These are phyloP conservation scores for Rubia tinctorum DNA, from an alignment of 305 asterid genomes.

Conservation along the genomic window DNA sequence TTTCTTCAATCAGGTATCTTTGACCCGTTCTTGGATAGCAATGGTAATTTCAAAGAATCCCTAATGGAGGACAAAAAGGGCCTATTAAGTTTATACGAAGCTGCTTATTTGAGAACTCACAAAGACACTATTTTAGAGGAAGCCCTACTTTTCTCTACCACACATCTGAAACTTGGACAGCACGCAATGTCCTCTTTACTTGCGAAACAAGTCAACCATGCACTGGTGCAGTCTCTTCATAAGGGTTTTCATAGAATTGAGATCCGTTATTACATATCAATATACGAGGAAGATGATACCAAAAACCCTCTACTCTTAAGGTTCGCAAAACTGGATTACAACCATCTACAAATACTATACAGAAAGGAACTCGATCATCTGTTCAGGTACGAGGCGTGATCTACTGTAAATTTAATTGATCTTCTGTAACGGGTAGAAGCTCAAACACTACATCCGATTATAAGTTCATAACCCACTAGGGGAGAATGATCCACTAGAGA, in stretches of 20 bases:
- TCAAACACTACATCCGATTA: too few relatives aligned
- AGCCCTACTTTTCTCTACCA: neutral
- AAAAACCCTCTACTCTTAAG: neutral
- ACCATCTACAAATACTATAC: neutral
- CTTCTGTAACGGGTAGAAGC: too few relatives aligned
- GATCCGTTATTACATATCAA: neutral
- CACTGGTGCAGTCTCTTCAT: conserved; percentile 13
- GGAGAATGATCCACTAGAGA: too few relatives aligned
- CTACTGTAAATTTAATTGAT: too few relatives aligned
- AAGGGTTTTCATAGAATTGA: neutral
- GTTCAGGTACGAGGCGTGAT: neutral
- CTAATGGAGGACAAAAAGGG: conserved; percentile 6
- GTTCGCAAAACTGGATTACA: neutral
- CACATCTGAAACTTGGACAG: neutral
- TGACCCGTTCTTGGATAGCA: neutral
- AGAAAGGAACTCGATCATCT: neutral
- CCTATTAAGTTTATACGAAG: conserved; percentile 9
- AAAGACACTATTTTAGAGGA: conserved; percentile 14
- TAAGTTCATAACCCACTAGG: too few relatives aligned
- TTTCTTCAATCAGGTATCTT: neutral
- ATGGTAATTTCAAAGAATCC: conserved; percentile 3
- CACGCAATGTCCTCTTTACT: neutral
- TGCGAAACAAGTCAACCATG: neutral
- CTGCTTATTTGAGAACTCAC: conserved; percentile 14
- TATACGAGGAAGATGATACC: neutral